These are phyloP conservation scores for Litchi chinensis DNA, from an alignment of 345 rosid genomes.

Conservation along the genomic window DNA sequence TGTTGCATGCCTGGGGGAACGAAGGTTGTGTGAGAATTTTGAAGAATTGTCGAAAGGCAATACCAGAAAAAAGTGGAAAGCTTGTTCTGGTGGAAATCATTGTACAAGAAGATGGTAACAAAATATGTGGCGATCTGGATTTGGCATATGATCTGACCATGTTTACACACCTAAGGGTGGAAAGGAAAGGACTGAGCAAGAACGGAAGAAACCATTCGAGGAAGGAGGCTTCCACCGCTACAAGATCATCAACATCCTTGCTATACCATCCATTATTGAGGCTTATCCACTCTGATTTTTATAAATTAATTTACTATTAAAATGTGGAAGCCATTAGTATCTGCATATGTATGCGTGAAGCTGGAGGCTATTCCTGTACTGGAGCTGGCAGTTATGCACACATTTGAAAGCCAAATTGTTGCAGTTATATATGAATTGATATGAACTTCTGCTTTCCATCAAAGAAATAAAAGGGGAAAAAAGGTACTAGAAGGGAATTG, in stretches of 20 bases:
- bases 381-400: no score
- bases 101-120: constrained; percentile 2
- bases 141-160: constrained; percentile 29
- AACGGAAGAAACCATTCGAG: constrained; percentile 35
- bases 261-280: constrained; percentile 33
- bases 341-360: no score
- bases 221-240: constrained; percentile 37
- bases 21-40: constrained; percentile 18
- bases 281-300: constrained; percentile 16
- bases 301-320: no score
- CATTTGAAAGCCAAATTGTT: no score
- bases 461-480: no score
- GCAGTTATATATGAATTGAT: no score
- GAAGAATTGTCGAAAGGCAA: constrained; percentile 16
- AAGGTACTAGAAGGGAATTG: no score
- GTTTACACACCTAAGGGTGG: constrained; percentile 28
- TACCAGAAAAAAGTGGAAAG: constrained; percentile 22
- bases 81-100: constrained; percentile 28
- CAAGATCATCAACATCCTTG: constrained; percentile 29
- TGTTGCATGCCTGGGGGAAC: constrained; percentile 26
- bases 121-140: neutral
- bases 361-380: no score
- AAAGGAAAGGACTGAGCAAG: constrained; percentile 31
- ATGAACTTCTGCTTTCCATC: no score
- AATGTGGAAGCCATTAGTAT: no score